Evolutionary conservation across 2,329 filamentous ascomycete genomes (phyloP).

Genomic region (Aspergillus brasiliensis): DNA sequence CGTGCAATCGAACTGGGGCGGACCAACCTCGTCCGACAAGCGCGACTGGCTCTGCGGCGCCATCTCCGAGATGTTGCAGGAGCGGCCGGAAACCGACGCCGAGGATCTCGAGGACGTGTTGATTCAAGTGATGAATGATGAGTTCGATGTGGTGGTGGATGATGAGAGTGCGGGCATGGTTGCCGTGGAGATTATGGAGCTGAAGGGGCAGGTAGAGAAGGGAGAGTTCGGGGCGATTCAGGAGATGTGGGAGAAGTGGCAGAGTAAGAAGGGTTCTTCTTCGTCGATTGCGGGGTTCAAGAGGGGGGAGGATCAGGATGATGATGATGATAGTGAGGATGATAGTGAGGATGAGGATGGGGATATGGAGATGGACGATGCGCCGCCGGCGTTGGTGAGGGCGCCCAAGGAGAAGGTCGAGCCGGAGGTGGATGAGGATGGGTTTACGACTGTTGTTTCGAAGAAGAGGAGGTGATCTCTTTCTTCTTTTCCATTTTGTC

Average conservation of each 20-base stretch:
- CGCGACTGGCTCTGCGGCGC: constrained; percentile 95
- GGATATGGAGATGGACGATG: constrained; percentile 67
- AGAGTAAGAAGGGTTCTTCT: constrained; percentile 39
- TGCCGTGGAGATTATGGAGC: constrained; percentile 69
- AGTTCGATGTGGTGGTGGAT: constrained; percentile 91
- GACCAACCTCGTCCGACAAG: constrained; percentile 79
- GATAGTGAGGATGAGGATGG: constrained; percentile 59
- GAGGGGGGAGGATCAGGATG: constrained; percentile 45
- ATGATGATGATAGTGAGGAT: constrained; percentile 56
- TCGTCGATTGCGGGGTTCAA: constrained; percentile 37
- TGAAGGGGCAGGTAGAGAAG: constrained; percentile 65
- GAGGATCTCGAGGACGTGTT: constrained; percentile 83
- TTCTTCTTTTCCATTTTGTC: not conserved
- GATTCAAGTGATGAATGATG: constrained; percentile 89
- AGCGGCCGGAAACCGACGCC: constrained; percentile 65
- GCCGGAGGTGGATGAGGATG: constrained; percentile 78
- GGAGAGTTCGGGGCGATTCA: constrained; percentile 69
- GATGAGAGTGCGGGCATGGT: constrained; percentile 80
- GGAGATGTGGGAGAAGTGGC: constrained; percentile 55
- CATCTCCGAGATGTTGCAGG: constrained; percentile 74
- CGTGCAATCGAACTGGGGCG: constrained; percentile 85
- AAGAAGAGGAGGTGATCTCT: constrained; percentile 60
- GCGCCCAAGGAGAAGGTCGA: constrained; percentile 63
- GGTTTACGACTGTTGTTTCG: constrained; percentile 73
- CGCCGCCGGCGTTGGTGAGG: constrained; percentile 62